A percentile compares a stretch with the other conserved stretches of the same genome.
Conservation (phyloP, 805 yeast genomes). For the Zygosaccharomyces lentus region DNA sequence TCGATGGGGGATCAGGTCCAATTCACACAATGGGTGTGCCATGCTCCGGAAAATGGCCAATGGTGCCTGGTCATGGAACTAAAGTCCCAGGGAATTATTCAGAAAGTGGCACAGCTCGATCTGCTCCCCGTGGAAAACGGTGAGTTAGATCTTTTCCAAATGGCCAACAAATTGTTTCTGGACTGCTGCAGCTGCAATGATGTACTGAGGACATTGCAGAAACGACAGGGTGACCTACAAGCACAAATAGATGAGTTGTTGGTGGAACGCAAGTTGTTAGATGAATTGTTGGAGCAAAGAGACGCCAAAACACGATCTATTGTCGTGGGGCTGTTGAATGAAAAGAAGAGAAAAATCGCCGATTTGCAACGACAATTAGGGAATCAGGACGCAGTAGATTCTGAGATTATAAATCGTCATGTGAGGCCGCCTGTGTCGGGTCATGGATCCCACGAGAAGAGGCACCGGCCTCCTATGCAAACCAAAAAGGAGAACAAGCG, state of each 20-base stretch:
- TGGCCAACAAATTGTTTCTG: conserved; percentile 18
- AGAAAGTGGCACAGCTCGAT: conserved; percentile 22
- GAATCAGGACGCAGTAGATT: conserved; percentile 13
- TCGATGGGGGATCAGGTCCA: conserved; percentile 7
- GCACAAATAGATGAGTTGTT: conserved; percentile 5
- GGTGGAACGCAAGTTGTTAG: conserved; percentile 13
- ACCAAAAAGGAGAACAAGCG: conserved; percentile 1
- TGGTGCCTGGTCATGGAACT: conserved; percentile 25
- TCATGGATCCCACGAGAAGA: conserved; percentile 27
- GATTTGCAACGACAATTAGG: conserved; percentile 16
- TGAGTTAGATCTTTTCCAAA: conserved; percentile 28
- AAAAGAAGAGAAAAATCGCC: conserved; percentile 25
- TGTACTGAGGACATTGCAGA: not conserved
- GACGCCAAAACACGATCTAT: conserved; percentile 23
- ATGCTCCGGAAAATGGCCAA: conserved; percentile 8
- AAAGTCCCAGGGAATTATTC: conserved; percentile 17
- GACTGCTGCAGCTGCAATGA: conserved; percentile 17
- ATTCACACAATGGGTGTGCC: conserved; percentile 20
- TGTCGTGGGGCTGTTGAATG: conserved; percentile 24
- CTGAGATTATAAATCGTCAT: conserved; percentile 18
- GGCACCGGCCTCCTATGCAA: not conserved
- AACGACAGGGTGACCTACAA: not conserved
- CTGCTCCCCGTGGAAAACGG: conserved; percentile 12
- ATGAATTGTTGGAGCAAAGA: conserved; percentile 18
- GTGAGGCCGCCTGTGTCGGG: conserved; percentile 18